Base-by-base conservation (phyloP, 768 basidiomycete species). In the Termitomyces titanicus region DNA sequence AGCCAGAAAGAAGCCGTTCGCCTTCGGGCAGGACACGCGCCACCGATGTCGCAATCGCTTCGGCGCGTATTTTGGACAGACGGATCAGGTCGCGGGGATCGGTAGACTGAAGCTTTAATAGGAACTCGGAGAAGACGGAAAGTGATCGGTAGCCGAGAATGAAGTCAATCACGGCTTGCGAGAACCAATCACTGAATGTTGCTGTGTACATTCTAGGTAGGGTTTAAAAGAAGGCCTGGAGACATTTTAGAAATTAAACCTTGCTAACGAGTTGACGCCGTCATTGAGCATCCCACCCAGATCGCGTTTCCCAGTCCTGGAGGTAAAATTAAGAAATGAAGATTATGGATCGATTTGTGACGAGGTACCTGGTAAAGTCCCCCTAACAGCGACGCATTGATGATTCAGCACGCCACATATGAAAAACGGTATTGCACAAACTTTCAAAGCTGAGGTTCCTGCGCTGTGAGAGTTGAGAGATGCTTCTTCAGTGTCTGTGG, bases 401-500 rank as follows among this genome's bases (percentile, higher is more conserved):
- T 46, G 38, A 44, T n/a, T 47, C 20, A 54, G 47, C 13, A 49
- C 11, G 53, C 27, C 24, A 15, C 17, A 6, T 25, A 24, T 12
- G 29, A 8, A 9, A 49, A 10, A 69, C 7, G 13, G 15, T 18
- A 18, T 25, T 12, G 9, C 8, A 45, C 81, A 64, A 48, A 86
- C 94, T 80, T 98, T 99, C 40, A 98, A 74, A 4, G 97, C 97
- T 25, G 93, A 96, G 0, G 97, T 98, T 20, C 97, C 96, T 43
- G 97, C 92, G 65, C 91, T 94, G 59, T 34, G 25, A 54, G n/a
- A 55, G 37, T 13, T 61, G 27, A 53, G 27, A 53, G 40, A 38
- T 17, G 13, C 25, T 9, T 34, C 4, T 35, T 6, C n/a, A 27
- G 51, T 40, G 9, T 43, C 51, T 51, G n/a, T 9, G 38, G 13